A percentile compares a stretch with the other conserved stretches of the same genome.
phyloP scores from a whole-genome alignment of 192 early-diverging fungal species.

The Podila epigama region DNA sequence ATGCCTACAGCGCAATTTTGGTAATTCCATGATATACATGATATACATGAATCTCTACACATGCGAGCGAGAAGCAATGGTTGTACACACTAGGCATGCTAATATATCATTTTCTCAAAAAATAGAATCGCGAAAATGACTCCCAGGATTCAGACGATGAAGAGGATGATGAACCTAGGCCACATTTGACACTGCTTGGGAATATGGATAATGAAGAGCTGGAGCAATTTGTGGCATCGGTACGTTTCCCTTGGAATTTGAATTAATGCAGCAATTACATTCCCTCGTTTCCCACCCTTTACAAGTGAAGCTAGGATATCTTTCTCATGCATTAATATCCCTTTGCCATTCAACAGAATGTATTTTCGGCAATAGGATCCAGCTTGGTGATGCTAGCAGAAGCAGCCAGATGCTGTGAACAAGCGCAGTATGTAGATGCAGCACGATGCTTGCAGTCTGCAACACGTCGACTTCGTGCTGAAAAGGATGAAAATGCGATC shows the following conservation, averaged over 20 bases:
- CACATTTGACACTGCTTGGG: not conserved
- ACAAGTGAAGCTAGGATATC: not conserved
- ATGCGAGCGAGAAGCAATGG: not conserved
- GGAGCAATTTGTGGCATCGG: not conserved
- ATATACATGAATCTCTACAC: not conserved
- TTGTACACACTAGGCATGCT: not conserved
- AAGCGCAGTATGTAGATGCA: not conserved
- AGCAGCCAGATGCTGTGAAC: conserved; percentile 6
- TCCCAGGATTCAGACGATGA: not conserved
- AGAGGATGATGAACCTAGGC: not conserved
- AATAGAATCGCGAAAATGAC: not conserved
- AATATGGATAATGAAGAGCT: not conserved
- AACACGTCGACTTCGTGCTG: not conserved
- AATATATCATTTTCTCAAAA: not conserved
- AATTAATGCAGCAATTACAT: no score
- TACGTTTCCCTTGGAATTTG: not conserved
- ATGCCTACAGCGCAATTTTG: conserved; percentile 31
- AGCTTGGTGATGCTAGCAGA: conserved; percentile 14
- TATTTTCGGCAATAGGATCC: conserved; percentile 11
- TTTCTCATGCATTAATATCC: not conserved
- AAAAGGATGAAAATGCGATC: not conserved
- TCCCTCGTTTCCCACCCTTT: no score
- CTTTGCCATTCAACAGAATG: conserved; percentile 5
- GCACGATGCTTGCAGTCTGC: conserved; percentile 5
- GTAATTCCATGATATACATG: conserved; percentile 9